Evolutionary conservation across 768 basidiomycete genomes (phyloP), one percentile per base, ranked within the genome.

Genomic region (Sarcomyxa edulis): DNA sequence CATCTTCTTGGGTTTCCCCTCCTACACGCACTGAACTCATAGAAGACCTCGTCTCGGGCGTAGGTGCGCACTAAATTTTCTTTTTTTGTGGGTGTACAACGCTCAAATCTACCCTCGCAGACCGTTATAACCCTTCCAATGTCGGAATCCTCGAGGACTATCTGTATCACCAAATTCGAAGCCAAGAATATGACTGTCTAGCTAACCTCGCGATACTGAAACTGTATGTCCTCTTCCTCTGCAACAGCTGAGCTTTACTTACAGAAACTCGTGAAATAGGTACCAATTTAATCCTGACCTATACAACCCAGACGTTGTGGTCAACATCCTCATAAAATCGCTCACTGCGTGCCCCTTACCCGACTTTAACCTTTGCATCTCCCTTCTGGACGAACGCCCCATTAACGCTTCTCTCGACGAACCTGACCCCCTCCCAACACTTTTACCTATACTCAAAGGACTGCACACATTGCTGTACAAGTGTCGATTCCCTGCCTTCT

Each of bases 51-150:
- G 90, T 93, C 18, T 89, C 86, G 16, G 90, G 90, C 30, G 90
- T 93, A 32, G 90, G 89, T 88, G 45, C 48, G 87, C 60, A 8
- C 22, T 31, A 6, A 10, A 37, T 42, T 35, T 38, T 26, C 42
- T 35, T 37, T 35, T 21, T 37, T n/a, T n/a, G n/a, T n/a, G n/a
- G n/a, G n/a, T n/a, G n/a, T n/a, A n/a, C n/a, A n/a, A n/a, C 35
- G 7, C 42, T 39, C 38, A 31, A 33, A 33, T 42, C 32, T 23
- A 37, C n/a, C 21, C 28, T 29, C 14, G 16, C 42, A 96, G 95
- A 98, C 70, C 84, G 95, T 43, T 98, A 98, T 64, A 98, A 97
- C 65, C 95, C 95, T 29, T 82, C 84, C 37, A 98, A 98, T 59
- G 81, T 95, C 43, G 71, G 79, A 25, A 87, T 93, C 48, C 81